Conservation (phyloP, 768 basidiomycete species). For the Pleurotus eryngii region DNA sequence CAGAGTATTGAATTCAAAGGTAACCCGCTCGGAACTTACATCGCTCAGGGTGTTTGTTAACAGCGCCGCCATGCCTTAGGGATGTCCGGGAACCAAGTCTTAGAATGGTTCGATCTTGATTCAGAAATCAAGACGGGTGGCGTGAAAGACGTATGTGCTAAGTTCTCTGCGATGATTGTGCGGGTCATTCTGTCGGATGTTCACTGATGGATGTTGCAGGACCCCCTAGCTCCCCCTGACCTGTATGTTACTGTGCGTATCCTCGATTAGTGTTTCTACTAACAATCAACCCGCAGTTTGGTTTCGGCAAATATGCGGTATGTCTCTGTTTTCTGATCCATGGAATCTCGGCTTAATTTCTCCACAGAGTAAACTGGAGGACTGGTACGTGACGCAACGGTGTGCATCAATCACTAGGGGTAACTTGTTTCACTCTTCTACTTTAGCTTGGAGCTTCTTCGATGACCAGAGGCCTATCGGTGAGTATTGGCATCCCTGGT, state of each 20-base stretch:
- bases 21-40: slow-evolving; percentile 7
- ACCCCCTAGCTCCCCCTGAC: slow-evolving; percentile 40
- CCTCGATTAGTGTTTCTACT: neutral
- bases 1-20: slow-evolving; percentile 50
- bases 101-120: slow-evolving; percentile 60
- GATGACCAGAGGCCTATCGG: slow-evolving; percentile 39
- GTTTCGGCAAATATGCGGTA: slow-evolving; percentile 44
- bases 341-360: neutral
- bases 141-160: slow-evolving; percentile 38
- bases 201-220: slow-evolving; percentile 19
- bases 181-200: neutral
- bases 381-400: slow-evolving; percentile 29
- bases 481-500: slow-evolving; percentile 12
- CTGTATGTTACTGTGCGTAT: slow-evolving; percentile 27
- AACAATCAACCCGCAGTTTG: slow-evolving; percentile 12
- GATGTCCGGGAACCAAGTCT: slow-evolving; percentile 62
- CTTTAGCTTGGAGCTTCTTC: slow-evolving; percentile 40
- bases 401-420: neutral
- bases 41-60: neutral
- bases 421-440: neutral
- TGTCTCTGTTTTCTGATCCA: slow-evolving; percentile 8
- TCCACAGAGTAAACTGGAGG: slow-evolving; percentile 42
- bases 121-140: slow-evolving; percentile 59
- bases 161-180: neutral
- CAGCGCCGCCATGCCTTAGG: slow-evolving; percentile 13